These are phyloP conservation scores for Nigrospora oryzae DNA, from an alignment of 2,329 filamentous ascomycete genomes.

Conservation along the genomic window DNA sequence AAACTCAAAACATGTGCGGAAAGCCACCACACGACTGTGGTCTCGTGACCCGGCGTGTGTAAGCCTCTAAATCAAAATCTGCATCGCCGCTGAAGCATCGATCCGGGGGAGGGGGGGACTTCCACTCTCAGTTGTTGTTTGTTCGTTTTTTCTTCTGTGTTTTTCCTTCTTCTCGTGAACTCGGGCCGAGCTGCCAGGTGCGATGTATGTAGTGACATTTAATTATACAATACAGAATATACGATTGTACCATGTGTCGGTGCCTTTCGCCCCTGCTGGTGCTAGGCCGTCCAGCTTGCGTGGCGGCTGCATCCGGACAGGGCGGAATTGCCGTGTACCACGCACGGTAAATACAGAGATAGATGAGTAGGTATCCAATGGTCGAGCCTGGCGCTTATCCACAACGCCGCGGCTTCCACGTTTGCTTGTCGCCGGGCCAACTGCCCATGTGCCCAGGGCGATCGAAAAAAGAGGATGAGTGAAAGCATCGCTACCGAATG, in stretches of 20 bases:
- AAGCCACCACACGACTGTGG: no score
- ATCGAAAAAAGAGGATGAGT: slow-evolving; percentile 1
- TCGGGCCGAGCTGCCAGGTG: no score
- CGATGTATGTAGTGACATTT: not conserved
- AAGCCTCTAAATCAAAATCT: no score
- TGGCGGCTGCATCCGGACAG: not conserved
- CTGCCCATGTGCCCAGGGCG: not conserved
- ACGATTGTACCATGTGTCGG: not conserved
- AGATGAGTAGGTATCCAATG: not conserved
- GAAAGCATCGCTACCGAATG: slow-evolving; percentile 3
- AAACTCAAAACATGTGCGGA: no score
- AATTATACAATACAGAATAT: slow-evolving; percentile 6
- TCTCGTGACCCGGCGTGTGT: no score
- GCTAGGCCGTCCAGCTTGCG: not conserved
- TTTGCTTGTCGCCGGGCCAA: not conserved
- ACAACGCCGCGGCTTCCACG: not conserved
- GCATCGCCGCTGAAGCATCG: no score
- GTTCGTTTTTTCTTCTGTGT: not conserved
- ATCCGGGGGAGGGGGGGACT: no score
- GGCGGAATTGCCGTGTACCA: no score
- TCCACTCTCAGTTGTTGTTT: no score
- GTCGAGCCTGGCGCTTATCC: not conserved
- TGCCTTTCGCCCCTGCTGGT: not conserved
- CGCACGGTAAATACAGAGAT: not conserved
- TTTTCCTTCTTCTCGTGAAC: not conserved